A percentile compares a stretch with the other conserved stretches of the same genome.
phyloP scores from a whole-genome alignment of 352 stramenopile species.

The Phytopythium montanum region DNA sequence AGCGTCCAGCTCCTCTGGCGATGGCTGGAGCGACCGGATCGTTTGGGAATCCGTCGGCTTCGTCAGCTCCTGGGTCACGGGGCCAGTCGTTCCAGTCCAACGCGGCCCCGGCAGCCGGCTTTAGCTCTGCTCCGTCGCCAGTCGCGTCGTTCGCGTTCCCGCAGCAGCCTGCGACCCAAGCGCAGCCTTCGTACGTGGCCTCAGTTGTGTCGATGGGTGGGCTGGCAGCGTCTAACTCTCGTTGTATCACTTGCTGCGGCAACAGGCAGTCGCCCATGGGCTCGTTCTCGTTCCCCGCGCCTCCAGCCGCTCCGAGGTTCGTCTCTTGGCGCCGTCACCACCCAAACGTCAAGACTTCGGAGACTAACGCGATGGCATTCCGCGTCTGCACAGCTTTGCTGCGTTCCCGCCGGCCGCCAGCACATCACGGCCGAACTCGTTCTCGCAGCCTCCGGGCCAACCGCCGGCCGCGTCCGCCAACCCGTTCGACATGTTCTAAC shows the following conservation, averaged over 20 bases:
- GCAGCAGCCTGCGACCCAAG: conserved; percentile 10
- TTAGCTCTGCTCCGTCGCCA: conserved; percentile 9
- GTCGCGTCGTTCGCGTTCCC: conserved; percentile 38
- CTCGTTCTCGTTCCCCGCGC: conserved; percentile 35
- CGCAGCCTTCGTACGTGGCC: conserved; percentile 6
- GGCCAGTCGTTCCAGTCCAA: conserved; percentile 8
- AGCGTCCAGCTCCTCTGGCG: conserved; percentile 3
- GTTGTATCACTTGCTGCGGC: not conserved
- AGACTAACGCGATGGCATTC: conserved; percentile 4
- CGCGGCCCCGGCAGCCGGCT: not conserved
- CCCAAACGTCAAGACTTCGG: not conserved
- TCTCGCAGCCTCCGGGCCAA: conserved; percentile 30
- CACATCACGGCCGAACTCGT: conserved; percentile 12
- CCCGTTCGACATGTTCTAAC: conserved; percentile 86
- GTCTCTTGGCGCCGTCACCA: not conserved
- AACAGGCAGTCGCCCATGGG: conserved; percentile 20
- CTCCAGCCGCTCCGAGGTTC: conserved; percentile 1
- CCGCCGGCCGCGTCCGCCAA: conserved; percentile 43
- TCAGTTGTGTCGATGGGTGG: not conserved
- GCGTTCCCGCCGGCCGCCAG: conserved; percentile 25
- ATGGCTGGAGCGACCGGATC: conserved; percentile 13
- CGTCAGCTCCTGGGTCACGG: not conserved
- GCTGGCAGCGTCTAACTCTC: not conserved
- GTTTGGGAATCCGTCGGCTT: conserved; percentile 13
- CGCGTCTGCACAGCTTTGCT: conserved; percentile 32